Conservation (phyloP, 441 rosid genomes). For the Bocquillonia castaneifolia region DNA sequence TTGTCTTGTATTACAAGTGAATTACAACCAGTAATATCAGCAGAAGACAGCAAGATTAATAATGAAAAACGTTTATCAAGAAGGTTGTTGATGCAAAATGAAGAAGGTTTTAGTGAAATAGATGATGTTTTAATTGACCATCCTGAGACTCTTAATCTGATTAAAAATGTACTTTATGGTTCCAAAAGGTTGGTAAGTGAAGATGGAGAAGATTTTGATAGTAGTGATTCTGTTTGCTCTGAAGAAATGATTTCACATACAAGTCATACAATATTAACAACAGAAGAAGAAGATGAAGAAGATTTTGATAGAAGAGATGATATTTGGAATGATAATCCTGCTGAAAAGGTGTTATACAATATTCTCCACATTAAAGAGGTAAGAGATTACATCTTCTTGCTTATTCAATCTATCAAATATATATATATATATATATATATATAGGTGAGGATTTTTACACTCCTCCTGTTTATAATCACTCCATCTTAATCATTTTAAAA, state of each 20-base stretch:
- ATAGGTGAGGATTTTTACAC: too few relatives aligned
- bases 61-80: neutral
- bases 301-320: neutral
- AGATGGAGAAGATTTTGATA: neutral
- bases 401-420: too few relatives aligned
- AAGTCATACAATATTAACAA: neutral
- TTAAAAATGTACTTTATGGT: neutral
- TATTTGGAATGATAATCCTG: conserved; percentile 1
- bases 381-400: neutral
- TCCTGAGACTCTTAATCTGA: neutral
- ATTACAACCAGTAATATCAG: neutral
- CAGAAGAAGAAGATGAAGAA: neutral
- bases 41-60: neutral
- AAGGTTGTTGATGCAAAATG: neutral
- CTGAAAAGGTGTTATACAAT: neutral
- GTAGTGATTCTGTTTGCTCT: neutral
- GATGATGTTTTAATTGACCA: neutral
- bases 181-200: neutral
- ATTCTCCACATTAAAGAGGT: neutral
- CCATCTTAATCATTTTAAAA: too few relatives aligned
- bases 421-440: too few relatives aligned
- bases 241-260: neutral
- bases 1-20: conserved; percentile 11
- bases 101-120: neutral
- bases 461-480: too few relatives aligned